phyloP scores from a whole-genome alignment of 2,329 filamentous ascomycete genomes.

The Fusarium zealandicum region DNA sequence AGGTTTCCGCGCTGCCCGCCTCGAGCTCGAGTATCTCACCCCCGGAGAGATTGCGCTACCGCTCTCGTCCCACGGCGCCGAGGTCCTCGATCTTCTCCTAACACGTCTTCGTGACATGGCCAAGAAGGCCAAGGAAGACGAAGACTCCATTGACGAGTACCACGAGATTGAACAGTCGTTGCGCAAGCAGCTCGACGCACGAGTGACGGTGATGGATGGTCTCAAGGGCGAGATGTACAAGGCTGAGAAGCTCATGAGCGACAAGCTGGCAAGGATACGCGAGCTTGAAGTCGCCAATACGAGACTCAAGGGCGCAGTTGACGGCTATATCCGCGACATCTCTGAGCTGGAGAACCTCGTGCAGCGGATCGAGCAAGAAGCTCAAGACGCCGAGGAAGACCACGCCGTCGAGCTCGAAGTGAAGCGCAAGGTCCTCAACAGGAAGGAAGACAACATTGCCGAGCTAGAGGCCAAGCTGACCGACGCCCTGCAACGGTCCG shows the following conservation, averaged over 20 bases:
- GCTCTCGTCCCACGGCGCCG: constrained; percentile 59
- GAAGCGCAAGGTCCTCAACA: constrained; percentile 45
- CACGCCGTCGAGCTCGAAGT: constrained; percentile 47
- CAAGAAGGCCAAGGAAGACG: constrained; percentile 55
- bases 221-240: constrained; percentile 53
- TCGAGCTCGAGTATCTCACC: constrained; percentile 68
- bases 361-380: constrained; percentile 53
- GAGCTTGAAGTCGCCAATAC: constrained; percentile 60
- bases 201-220: constrained; percentile 59
- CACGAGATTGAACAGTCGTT: constrained; percentile 63
- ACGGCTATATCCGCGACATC: constrained; percentile 62
- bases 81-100: constrained; percentile 64
- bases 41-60: constrained; percentile 65
- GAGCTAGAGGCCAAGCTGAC: constrained; percentile 56
- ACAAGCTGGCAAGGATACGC: constrained; percentile 50
- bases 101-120: constrained; percentile 58
- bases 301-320: constrained; percentile 59
- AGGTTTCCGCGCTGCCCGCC: constrained; percentile 62
- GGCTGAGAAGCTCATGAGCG: constrained; percentile 45
- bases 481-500: constrained; percentile 49
- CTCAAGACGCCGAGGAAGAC: constrained; percentile 41
- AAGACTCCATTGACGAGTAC: constrained; percentile 66
- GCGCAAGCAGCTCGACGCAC: constrained; percentile 62
- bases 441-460: constrained; percentile 47
- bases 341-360: constrained; percentile 61